phyloP scores from a whole-genome alignment of 1,284 basidiomycete species.

The Fomitopsis schrenkii region DNA sequence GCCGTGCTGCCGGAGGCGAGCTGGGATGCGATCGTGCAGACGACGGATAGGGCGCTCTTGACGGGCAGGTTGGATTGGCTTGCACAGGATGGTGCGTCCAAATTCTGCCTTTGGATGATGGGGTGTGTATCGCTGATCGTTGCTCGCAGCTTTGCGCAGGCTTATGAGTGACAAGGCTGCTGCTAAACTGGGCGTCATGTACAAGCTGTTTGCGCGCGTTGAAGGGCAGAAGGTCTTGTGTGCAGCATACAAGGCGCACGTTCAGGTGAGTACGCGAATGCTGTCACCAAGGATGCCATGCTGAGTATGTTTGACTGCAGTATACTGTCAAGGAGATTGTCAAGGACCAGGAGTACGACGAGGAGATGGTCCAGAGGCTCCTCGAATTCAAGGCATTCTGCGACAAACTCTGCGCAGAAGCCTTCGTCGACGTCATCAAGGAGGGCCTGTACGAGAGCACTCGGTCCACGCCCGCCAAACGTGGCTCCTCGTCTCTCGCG shows the following conservation, averaged over 20 bases:
- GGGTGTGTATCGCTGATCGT: neutral
- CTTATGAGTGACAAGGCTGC: conserved; percentile 53
- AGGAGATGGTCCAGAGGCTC: conserved; percentile 78
- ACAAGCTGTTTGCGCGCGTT: conserved; percentile 61
- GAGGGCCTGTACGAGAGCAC: conserved; percentile 10
- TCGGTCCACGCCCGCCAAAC: conserved; percentile 24
- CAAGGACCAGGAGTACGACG: conserved; percentile 51
- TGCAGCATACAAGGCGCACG: conserved; percentile 58
- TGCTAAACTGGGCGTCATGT: conserved; percentile 52
- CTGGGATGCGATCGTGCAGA: conserved; percentile 43
- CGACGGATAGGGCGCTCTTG: conserved; percentile 51
- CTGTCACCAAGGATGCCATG: neutral
- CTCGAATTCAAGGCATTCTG: conserved; percentile 68
- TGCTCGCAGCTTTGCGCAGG: conserved; percentile 47
- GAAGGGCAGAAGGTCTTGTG: conserved; percentile 51
- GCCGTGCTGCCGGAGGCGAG: conserved; percentile 49
- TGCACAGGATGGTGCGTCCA: conserved; percentile 47
- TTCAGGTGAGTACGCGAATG: conserved; percentile 38
- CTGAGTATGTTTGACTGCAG: neutral
- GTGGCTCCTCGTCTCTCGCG: neutral
- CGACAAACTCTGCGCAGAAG: conserved; percentile 43
- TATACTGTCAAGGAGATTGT: conserved; percentile 52
- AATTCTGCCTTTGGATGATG: neutral
- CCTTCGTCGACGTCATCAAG: conserved; percentile 38
- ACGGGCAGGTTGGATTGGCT: conserved; percentile 52